Conservation (phyloP, 139 green algal species). For the Chlorella sp. region DNA sequence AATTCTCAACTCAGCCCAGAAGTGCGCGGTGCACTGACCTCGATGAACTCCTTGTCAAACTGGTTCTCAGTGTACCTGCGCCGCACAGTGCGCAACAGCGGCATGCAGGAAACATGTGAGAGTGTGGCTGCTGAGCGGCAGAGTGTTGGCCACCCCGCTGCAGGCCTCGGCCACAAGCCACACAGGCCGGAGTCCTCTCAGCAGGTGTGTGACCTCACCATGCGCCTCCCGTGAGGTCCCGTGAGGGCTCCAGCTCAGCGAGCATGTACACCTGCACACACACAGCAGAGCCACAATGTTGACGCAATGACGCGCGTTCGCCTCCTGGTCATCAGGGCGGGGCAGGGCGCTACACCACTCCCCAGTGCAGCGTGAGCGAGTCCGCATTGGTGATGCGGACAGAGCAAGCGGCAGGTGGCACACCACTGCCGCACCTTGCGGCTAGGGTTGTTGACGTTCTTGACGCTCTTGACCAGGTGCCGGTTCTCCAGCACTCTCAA, state of each 20-base stretch:
- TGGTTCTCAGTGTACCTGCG: conserved; percentile 85
- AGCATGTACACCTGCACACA: conserved; percentile 84
- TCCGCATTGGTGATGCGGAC: too few species aligned
- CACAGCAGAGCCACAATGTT: too few species aligned
- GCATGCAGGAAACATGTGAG: neutral
- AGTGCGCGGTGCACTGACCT: too few species aligned
- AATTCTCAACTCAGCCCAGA: too few species aligned
- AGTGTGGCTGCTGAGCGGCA: too few species aligned
- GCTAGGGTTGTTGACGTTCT: conserved; percentile 68
- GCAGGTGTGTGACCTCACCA: conserved; percentile 66
- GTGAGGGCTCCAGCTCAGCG: conserved; percentile 77
- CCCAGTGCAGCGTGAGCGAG: too few species aligned
- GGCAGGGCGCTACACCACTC: too few species aligned
- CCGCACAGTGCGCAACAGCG: neutral
- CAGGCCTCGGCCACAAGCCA: neutral
- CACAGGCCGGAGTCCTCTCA: too few species aligned
- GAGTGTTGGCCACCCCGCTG: too few species aligned
- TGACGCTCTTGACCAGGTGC: conserved; percentile 83
- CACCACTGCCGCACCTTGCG: conserved; percentile 63
- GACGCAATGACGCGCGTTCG: too few species aligned
- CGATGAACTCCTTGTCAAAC: conserved; percentile 85
- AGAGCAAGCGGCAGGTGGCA: too few species aligned
- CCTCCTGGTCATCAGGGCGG: too few species aligned
- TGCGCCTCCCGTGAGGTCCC: conserved; percentile 90
- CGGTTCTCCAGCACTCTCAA: conserved; percentile 63